phyloP scores from a whole-genome alignment of 1,139 yeast genomes.

The Nematodospora anomalae region DNA sequence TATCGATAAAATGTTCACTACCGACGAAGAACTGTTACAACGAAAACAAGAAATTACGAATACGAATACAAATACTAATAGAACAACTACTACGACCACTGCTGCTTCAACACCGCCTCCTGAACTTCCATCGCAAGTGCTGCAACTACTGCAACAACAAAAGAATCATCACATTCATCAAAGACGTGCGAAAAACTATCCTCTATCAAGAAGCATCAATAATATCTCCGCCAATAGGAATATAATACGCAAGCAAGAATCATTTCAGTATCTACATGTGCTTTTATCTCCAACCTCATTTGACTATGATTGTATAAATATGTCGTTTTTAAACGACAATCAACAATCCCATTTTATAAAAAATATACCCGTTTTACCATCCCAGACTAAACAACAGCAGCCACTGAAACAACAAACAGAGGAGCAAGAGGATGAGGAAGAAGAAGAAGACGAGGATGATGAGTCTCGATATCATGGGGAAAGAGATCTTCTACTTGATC shows the following conservation, averaged over 20 bases:
- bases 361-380: constrained; percentile 4
- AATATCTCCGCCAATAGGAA: background rate
- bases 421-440: constrained; percentile 1
- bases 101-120: constrained; percentile 4
- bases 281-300: constrained; percentile 10
- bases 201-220: constrained; percentile 1
- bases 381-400: constrained; percentile 2
- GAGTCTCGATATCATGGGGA: background rate
- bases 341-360: background rate
- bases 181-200: background rate
- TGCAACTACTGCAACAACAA: background rate
- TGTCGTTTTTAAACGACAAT: constrained; percentile 20
- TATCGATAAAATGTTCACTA: constrained; percentile 28
- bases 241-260: constrained; percentile 1
- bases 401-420: background rate
- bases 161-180: constrained; percentile 1
- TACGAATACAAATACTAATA: too few species aligned
- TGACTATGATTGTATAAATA: constrained; percentile 29
- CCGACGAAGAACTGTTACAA: constrained; percentile 5
- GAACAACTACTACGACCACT: constrained; percentile 1
- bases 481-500: background rate
- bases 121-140: too few species aligned
- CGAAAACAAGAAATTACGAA: background rate
- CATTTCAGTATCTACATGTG: constrained; percentile 10
- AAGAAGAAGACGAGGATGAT: constrained; percentile 1